Conservation (phyloP, 2,329 filamentous ascomycete genomes). For the Penicillium janthinellum region DNA sequence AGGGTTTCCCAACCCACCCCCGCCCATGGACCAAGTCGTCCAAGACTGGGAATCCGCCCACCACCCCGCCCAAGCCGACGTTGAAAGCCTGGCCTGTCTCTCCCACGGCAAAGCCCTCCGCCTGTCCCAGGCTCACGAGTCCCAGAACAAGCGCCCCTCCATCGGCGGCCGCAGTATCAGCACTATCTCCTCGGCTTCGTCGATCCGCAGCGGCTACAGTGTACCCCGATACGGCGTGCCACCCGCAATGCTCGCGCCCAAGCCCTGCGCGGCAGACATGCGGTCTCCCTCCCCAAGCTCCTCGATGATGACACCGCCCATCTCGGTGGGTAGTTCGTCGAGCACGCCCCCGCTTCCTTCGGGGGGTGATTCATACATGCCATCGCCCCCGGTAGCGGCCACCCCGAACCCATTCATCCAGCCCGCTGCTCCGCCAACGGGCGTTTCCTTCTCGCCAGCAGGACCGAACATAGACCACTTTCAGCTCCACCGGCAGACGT, state of each 20-base stretch:
- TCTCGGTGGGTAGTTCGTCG: constrained; percentile 20
- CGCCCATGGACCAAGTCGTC: constrained; percentile 71
- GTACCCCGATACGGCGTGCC: constrained; percentile 29
- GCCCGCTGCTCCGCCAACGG: constrained; percentile 6
- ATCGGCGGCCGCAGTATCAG: constrained; percentile 45
- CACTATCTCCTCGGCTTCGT: constrained; percentile 33
- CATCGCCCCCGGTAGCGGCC: constrained; percentile 14
- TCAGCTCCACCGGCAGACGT: constrained; percentile 32
- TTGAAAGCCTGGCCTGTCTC: constrained; percentile 67
- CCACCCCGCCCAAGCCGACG: constrained; percentile 63
- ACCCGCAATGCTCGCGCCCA: constrained; percentile 27
- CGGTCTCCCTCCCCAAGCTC: constrained; percentile 31
- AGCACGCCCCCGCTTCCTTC: constrained; percentile 18
- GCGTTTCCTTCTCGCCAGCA: constrained; percentile 33
- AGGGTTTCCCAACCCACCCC: constrained; percentile 70
- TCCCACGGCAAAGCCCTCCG: constrained; percentile 68
- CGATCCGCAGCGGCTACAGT: constrained; percentile 33
- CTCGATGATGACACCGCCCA: constrained; percentile 30
- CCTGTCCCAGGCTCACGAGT: constrained; percentile 50
- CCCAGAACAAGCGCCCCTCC: constrained; percentile 31
- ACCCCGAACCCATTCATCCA: constrained; percentile 10
- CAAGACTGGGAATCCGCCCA: constrained; percentile 66
- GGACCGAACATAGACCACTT: constrained; percentile 33
- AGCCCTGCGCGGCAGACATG: constrained; percentile 20
- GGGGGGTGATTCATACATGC: constrained; percentile 19